Evolutionary conservation across 2,329 filamentous ascomycete species (phyloP), one percentile per base, ranked within the genome.

Genomic region (Fusarium sp.): DNA sequence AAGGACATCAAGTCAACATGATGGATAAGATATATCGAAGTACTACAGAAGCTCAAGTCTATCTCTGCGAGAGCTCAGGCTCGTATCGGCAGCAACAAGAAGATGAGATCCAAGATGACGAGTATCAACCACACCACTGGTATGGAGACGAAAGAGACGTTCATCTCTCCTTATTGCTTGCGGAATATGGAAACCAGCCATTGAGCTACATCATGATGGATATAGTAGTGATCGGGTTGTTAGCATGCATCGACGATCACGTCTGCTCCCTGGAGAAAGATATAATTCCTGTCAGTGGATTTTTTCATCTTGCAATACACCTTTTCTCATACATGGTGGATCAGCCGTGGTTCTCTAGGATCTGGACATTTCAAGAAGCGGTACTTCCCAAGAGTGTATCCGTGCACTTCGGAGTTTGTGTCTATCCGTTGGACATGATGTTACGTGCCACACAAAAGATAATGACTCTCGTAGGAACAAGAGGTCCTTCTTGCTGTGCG

Each of bases 191-290:
- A 10, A 2, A 46, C 44, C 44, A 46, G 44, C 44, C 44, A n/a
- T 46, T 46, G n/a, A 32, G n/a, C 11, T 46, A 46, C 25, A 20
- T 46, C n/a, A 32, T 46, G 44, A 46, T 46, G 23, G 44, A 46
- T 6, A 46, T 46, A 20, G 44, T 46, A 11, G 27, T 6, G 17
- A 32, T 32, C 11, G 44, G 44, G 17, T 14, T 46, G 3, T 46
- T 46, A 5, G 9, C 17, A 32, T 46, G 44, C 44, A 46, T 17
- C 27, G 15, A 7, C 13, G 25, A 32, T 9, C 44, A 46, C n/a
- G 20, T 46, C 17, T 46, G 25, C 44, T 32, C 44, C 7, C 44
- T 32, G 25, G 44, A 46, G 7, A 32, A 32, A 7, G 25, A 32
- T 1, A 30, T 27, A 32, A 22, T 10, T 19, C 25, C 25, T 9